Evolutionary conservation across 2,329 filamentous ascomycete species (phyloP).

Genomic region (Cladorrhinum sp.): DNA sequence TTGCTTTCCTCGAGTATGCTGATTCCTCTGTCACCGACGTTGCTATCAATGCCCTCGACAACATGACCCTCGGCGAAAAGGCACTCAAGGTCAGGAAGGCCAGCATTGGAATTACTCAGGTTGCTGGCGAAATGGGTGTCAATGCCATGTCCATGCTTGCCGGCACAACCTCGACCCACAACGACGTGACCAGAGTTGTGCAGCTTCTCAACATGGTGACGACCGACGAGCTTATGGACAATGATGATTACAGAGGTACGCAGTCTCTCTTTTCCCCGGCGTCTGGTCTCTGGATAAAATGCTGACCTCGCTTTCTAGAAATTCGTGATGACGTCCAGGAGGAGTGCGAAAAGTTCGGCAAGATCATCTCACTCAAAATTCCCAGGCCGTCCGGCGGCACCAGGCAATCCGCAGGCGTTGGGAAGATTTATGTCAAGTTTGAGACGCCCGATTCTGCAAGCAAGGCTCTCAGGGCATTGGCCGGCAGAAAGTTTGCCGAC

Average conservation of each 20-base stretch:
- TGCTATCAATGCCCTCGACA: slow-evolving; percentile 86
- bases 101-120: slow-evolving; percentile 91
- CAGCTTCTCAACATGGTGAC: slow-evolving; percentile 99
- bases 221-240: slow-evolving; percentile 87
- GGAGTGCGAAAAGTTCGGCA: slow-evolving; percentile 89
- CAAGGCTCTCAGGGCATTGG: slow-evolving; percentile 83
- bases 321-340: slow-evolving; percentile 92
- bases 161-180: slow-evolving; percentile 75
- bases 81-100: slow-evolving; percentile 83
- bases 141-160: slow-evolving; percentile 98
- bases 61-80: slow-evolving; percentile 87
- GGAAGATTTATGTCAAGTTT: slow-evolving; percentile 98
- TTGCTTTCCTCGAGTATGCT: slow-evolving; percentile 93
- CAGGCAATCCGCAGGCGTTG: slow-evolving; percentile 82
- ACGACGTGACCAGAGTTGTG: slow-evolving; percentile 78
- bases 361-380: slow-evolving; percentile 84
- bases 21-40: slow-evolving; percentile 75
- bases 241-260: slow-evolving; percentile 90
- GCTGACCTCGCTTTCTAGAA: slow-evolving; percentile 56
- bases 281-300: background rate
- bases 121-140: slow-evolving; percentile 89
- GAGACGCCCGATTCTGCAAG: slow-evolving; percentile 73
- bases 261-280: background rate
- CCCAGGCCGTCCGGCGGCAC: slow-evolving; percentile 81
- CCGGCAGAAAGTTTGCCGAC: slow-evolving; percentile 93